A percentile compares a stretch with the other conserved stretches of the same genome.
Conservation (phyloP, 345 rosid species). For the Aquilaria malaccensis region DNA sequence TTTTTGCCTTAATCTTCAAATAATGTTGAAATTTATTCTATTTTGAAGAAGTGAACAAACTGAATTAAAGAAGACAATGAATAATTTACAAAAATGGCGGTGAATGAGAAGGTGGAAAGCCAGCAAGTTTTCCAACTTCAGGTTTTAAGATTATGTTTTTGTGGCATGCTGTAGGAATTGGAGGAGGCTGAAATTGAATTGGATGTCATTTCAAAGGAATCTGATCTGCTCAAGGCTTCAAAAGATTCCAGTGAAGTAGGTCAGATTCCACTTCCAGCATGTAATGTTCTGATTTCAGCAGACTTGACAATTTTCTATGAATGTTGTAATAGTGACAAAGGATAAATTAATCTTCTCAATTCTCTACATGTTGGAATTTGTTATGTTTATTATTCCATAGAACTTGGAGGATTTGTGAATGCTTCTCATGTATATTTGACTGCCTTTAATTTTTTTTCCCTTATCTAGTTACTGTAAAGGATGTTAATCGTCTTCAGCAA, state of each 20-base stretch:
- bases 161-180: conserved; percentile 39
- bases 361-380: not conserved
- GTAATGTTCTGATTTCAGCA: conserved; percentile 21
- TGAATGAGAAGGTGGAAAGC: too few species aligned
- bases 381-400: too few species aligned
- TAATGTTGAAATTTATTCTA: too few species aligned
- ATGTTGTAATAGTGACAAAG: not conserved
- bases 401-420: too few species aligned
- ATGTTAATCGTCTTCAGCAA: conserved; percentile 51
- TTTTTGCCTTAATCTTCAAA: too few species aligned
- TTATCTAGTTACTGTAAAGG: conserved; percentile 39
- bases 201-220: conserved; percentile 47
- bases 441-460: not conserved
- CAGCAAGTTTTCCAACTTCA: conserved; percentile 4
- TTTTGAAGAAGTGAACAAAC: too few species aligned
- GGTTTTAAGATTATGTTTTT: conserved; percentile 10
- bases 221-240: conserved; percentile 22
- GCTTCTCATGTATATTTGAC: too few species aligned
- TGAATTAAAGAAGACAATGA: too few species aligned
- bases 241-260: conserved; percentile 24
- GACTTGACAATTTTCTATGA: not conserved
- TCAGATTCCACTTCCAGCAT: conserved; percentile 23
- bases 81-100: too few species aligned
- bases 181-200: conserved; percentile 76
- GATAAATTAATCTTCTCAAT: not conserved